Conservation (phyloP, 768 basidiomycete genomes). For the Podaxis sp. region DNA sequence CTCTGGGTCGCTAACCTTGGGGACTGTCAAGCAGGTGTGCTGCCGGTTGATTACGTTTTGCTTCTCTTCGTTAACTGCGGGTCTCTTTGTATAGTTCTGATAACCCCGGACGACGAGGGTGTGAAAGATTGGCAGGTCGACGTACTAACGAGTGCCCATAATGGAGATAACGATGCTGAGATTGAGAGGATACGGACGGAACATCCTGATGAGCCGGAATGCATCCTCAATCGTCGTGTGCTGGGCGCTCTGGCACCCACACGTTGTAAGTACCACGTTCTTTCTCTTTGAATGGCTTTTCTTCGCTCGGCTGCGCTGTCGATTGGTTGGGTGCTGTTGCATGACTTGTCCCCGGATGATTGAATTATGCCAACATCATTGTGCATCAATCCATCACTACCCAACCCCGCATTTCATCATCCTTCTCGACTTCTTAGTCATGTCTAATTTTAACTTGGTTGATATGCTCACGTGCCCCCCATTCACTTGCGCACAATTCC, state of each 20-base stretch:
- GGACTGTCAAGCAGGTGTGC: constrained; percentile 69
- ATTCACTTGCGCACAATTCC: neutral
- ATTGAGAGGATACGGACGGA: constrained; percentile 56
- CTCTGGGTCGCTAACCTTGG: constrained; percentile 81
- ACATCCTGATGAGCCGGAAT: constrained; percentile 70
- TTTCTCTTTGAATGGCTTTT: constrained; percentile 13
- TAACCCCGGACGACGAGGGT: constrained; percentile 21
- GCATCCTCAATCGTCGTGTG: constrained; percentile 60
- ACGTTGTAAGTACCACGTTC: constrained; percentile 49
- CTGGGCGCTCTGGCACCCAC: constrained; percentile 77
- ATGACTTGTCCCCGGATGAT: constrained; percentile 7
- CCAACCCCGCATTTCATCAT: constrained; percentile 11
- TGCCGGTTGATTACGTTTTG: constrained; percentile 12
- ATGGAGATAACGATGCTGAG: constrained; percentile 65
- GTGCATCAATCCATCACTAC: constrained; percentile 5
- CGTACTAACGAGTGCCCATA: constrained; percentile 61
- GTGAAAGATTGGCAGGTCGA: constrained; percentile 55
- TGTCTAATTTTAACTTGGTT: neutral
- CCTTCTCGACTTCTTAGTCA: constrained; percentile 2
- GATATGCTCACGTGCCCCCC: neutral
- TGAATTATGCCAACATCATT: constrained; percentile 3
- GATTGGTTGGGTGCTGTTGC: constrained; percentile 10
- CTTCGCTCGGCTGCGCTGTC: constrained; percentile 1
- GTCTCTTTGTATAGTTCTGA: neutral
- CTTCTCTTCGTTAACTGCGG: constrained; percentile 2